Evolutionary conservation across 805 yeast species (phyloP).

Genomic region (Starmera pachycereana): DNA sequence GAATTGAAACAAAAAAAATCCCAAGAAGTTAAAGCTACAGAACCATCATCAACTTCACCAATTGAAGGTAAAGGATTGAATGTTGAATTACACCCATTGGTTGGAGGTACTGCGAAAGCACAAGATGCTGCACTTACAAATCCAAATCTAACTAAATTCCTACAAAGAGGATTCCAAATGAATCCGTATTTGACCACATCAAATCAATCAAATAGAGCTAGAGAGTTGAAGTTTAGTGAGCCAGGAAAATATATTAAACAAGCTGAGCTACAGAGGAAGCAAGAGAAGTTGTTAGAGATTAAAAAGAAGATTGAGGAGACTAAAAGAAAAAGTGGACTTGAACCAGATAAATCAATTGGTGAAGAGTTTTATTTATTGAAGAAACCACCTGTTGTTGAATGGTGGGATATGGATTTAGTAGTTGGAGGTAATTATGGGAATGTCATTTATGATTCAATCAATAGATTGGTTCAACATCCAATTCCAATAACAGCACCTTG

Average conservation of each 20-base stretch:
- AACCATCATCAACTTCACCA: not conserved
- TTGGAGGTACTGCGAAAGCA: conserved; percentile 12
- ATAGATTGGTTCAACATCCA: conserved; percentile 78
- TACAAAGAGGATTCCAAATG: conserved; percentile 15
- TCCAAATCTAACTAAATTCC: conserved; percentile 14
- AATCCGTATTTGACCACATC: conserved; percentile 25
- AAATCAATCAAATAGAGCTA: conserved; percentile 10
- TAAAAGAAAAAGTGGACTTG: conserved; percentile 29
- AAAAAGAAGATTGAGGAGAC: conserved; percentile 23
- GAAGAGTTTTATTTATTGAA: conserved; percentile 43
- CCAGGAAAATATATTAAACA: conserved; percentile 51
- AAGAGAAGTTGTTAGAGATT: conserved; percentile 24
- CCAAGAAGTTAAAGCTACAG: not conserved
- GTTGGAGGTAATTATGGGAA: conserved; percentile 26
- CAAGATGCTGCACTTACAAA: conserved; percentile 6
- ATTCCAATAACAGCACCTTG: conserved; percentile 51
- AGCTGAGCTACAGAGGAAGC: conserved; percentile 34
- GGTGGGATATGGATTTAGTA: conserved; percentile 78
- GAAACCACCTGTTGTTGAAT: conserved; percentile 59
- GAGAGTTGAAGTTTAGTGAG: conserved; percentile 42
- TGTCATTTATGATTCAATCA: conserved; percentile 34
- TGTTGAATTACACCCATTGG: conserved; percentile 21
- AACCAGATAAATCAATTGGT: conserved; percentile 41
- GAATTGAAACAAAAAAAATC: not conserved
- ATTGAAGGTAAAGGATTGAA: conserved; percentile 11